phyloP scores from a whole-genome alignment of 805 yeast species.

The Wickerhamiella kazuoi region DNA sequence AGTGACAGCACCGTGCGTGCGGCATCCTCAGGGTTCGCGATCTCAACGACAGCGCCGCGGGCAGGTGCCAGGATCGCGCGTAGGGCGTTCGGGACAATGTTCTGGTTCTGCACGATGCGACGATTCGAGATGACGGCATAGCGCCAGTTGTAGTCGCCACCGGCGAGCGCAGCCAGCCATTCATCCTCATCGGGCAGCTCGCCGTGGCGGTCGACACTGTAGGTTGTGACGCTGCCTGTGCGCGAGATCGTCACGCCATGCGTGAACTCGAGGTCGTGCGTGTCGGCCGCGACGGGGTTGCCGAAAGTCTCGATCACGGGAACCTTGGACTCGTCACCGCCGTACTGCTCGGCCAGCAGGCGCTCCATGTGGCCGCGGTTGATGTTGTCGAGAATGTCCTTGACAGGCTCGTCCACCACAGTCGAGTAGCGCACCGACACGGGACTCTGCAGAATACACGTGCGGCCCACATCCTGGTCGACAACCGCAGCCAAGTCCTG shows the following conservation, averaged over 20 bases:
- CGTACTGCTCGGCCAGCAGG: conserved; percentile 45
- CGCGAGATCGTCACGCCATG: conserved; percentile 13
- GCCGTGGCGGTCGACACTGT: conserved; percentile 22
- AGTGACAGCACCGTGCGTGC: conserved; percentile 45
- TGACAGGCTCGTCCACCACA: conserved; percentile 79
- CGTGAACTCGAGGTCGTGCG: conserved; percentile 20
- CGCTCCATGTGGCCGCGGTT: conserved; percentile 76
- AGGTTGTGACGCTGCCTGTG: conserved; percentile 14
- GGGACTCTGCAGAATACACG: conserved; percentile 98
- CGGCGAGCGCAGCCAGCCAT: conserved; percentile 77
- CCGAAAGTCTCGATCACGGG: conserved; percentile 87
- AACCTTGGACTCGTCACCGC: conserved; percentile 48
- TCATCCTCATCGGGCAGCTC: conserved; percentile 25
- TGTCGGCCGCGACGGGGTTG: conserved; percentile 31
- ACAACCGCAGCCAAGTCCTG: conserved; percentile 93
- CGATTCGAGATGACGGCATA: conserved; percentile 69
- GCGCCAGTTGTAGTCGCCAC: conserved; percentile 67
- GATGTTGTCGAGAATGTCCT: conserved; percentile 70
- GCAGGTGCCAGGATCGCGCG: conserved; percentile 67
- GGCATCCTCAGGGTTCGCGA: conserved; percentile 34
- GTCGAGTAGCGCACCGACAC: conserved; percentile 90
- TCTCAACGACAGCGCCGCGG: conserved; percentile 42
- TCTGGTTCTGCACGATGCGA: conserved; percentile 69
- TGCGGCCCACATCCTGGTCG: conserved; percentile 90
- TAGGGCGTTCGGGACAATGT: conserved; percentile 63